phyloP scores from a whole-genome alignment of 129 eudicot species.

The Arctium minus region DNA sequence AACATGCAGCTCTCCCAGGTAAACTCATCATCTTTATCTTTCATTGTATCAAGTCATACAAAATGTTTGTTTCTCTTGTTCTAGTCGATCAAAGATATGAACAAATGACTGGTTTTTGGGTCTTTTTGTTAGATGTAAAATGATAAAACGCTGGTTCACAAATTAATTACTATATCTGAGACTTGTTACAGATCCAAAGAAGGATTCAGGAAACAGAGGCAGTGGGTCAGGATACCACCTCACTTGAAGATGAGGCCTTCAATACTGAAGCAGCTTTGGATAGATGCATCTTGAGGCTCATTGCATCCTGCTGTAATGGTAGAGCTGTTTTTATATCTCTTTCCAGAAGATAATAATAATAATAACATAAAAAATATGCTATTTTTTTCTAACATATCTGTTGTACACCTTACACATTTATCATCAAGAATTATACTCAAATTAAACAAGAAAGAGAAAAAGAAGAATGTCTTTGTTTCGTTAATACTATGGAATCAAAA shows the following conservation, averaged over 20 bases:
- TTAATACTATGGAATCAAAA: background rate
- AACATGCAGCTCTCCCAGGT: slow-evolving; percentile 77
- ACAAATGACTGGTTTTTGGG: background rate
- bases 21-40: background rate
- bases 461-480: background rate
- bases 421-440: background rate
- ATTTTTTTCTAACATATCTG: background rate
- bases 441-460: background rate
- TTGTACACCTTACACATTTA: background rate
- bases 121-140: background rate
- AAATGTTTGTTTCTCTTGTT: background rate
- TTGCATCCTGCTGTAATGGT: slow-evolving; percentile 96
- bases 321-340: slow-evolving; percentile 11
- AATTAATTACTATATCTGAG: background rate
- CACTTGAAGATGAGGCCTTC: slow-evolving; percentile 86
- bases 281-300: slow-evolving; percentile 96
- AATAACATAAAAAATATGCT: background rate
- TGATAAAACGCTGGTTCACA: background rate
- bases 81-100: background rate
- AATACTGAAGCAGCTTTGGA: slow-evolving; percentile 78
- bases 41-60: background rate
- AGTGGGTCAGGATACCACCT: slow-evolving; percentile 49
- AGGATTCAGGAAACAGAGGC: slow-evolving; percentile 61
- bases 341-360: background rate
- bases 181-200: slow-evolving; percentile 62